phyloP scores from a whole-genome alignment of 129 eudicot genomes.

The Pulicaria dysenterica region DNA sequence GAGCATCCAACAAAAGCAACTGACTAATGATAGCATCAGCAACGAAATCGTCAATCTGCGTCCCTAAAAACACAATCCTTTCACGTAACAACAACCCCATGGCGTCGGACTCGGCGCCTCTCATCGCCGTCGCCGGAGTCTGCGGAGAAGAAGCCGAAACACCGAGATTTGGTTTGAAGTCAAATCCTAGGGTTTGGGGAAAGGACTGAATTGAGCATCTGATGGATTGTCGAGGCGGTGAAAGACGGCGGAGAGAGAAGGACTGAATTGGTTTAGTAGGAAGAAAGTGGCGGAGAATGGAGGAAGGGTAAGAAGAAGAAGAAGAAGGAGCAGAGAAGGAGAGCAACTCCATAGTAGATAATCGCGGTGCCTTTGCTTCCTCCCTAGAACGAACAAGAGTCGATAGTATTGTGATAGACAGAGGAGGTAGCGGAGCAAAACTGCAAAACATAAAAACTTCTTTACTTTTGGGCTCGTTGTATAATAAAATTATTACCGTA shows the following conservation, averaged over 20 bases:
- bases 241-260: slow-evolving; percentile 29
- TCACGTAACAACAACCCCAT: slow-evolving; percentile 81
- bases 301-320: slow-evolving; percentile 13
- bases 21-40: slow-evolving; percentile 95
- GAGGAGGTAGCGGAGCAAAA: no score
- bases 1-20: slow-evolving; percentile 86
- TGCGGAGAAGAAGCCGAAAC: slow-evolving; percentile 52
- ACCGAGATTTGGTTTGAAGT: slow-evolving; percentile 8
- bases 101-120: slow-evolving; percentile 71
- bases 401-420: background rate
- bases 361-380: slow-evolving; percentile 18
- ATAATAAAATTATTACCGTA: no score
- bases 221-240: slow-evolving; percentile 20
- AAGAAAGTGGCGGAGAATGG: slow-evolving; percentile 36
- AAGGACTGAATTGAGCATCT: slow-evolving; percentile 44
- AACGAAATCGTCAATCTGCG: slow-evolving; percentile 72
- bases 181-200: slow-evolving; percentile 24
- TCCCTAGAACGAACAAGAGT: background rate
- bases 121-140: slow-evolving; percentile 64
- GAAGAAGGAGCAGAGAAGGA: slow-evolving; percentile 49
- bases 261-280: slow-evolving; percentile 28
- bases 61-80: slow-evolving; percentile 81
- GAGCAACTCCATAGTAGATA: slow-evolving; percentile 55
- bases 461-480: no score
- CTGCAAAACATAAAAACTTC: background rate